Evolutionary conservation across 208 protist genomes (phyloP).

Genomic region (Acanthamoeba culbertsoni): DNA sequence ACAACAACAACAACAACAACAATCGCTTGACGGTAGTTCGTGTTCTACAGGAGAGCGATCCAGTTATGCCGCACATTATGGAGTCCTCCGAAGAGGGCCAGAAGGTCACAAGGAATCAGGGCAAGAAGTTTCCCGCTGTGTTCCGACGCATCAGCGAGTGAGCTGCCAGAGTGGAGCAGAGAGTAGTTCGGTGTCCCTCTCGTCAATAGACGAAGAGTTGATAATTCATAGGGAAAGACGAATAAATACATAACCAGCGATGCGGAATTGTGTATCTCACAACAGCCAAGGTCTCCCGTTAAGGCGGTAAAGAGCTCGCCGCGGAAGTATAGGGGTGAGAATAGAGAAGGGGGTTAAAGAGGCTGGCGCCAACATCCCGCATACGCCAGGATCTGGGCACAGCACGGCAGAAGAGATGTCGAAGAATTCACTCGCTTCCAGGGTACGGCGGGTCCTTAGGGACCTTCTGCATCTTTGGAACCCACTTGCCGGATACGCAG

Average conservation of each 20-base stretch:
- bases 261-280: slow-evolving; percentile 85
- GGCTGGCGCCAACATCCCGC: background rate
- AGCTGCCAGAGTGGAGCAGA: background rate
- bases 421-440: background rate
- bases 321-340: background rate
- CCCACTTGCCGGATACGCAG: background rate
- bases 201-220: background rate
- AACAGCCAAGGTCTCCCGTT: background rate
- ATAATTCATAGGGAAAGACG: slow-evolving; percentile 83
- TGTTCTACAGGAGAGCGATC: slow-evolving; percentile 62
- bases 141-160: slow-evolving; percentile 64
- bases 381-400: background rate
- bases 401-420: background rate
- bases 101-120: slow-evolving; percentile 80
- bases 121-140: slow-evolving; percentile 79
- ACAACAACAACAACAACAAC: no score
- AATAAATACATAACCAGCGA: slow-evolving; percentile 88
- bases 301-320: background rate
- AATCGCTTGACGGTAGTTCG: no score
- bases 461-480: background rate
- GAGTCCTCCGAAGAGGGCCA: slow-evolving; percentile 78
- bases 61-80: slow-evolving; percentile 67
- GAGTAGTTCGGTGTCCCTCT: background rate
- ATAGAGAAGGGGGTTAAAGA: background rate
- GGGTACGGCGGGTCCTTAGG: background rate